phyloP scores from a whole-genome alignment of 2,329 filamentous ascomycete species.

The Boeremia lycopersici region DNA sequence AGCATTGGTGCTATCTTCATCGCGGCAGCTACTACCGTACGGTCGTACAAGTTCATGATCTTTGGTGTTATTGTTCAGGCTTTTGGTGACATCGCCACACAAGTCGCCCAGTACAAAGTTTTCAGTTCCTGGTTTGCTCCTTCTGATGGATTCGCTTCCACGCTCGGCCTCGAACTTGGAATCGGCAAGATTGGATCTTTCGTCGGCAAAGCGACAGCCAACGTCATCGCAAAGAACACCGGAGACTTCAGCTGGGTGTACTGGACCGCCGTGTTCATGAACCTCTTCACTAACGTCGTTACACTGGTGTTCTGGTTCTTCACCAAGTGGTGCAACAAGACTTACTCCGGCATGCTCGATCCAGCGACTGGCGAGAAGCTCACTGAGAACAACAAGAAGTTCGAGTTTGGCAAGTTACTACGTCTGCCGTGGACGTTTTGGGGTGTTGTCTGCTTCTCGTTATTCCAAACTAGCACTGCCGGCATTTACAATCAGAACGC shows the following conservation, averaged over 20 bases:
- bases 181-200: constrained; percentile 67
- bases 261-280: constrained; percentile 68
- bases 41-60: constrained; percentile 66
- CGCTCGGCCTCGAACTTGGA: constrained; percentile 64
- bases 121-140: constrained; percentile 70
- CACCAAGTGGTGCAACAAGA: constrained; percentile 57
- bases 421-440: constrained; percentile 66
- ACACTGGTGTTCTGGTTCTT: constrained; percentile 63
- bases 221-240: constrained; percentile 63
- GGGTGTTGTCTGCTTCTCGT: constrained; percentile 60
- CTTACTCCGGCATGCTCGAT: constrained; percentile 57
- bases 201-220: constrained; percentile 65
- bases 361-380: constrained; percentile 64
- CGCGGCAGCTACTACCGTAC: constrained; percentile 61
- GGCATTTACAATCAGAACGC: constrained; percentile 62
- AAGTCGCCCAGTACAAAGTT: constrained; percentile 69
- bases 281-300: constrained; percentile 65
- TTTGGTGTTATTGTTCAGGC: constrained; percentile 61
- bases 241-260: constrained; percentile 68
- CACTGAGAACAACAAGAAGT: constrained; percentile 65
- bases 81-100: constrained; percentile 67
- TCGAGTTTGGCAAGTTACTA: constrained; percentile 62
- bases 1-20: constrained; percentile 64
- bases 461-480: constrained; percentile 65
- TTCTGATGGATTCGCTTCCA: constrained; percentile 66